These are phyloP conservation scores for Aphanomyces astaci DNA, from an alignment of 352 stramenopile genomes.

Conservation along the genomic window DNA sequence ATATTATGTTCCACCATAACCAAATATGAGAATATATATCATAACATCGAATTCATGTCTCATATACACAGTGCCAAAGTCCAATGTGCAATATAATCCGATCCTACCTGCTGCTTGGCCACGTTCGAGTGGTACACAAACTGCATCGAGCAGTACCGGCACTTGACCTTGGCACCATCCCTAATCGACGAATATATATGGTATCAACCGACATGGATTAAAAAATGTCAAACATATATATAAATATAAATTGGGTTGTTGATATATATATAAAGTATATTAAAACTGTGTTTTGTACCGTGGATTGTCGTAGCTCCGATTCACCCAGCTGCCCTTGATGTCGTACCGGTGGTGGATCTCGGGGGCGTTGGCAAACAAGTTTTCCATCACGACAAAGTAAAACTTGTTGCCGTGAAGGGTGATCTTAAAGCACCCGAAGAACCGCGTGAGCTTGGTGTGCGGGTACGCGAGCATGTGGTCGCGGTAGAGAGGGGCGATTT, in stretches of 20 bases:
- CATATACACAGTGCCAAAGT: too few species aligned
- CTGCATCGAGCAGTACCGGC: slow-evolving; percentile 78
- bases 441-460: slow-evolving; percentile 78
- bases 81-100: too few species aligned
- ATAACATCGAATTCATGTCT: too few species aligned
- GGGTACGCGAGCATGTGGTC: slow-evolving; percentile 74
- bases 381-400: slow-evolving; percentile 91
- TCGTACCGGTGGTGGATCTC: slow-evolving; percentile 84
- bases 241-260: too few species aligned
- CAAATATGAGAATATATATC: too few species aligned
- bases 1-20: too few species aligned
- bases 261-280: too few species aligned
- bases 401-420: slow-evolving; percentile 85
- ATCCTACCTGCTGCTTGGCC: slow-evolving; percentile 32
- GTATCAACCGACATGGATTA: not conserved
- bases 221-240: too few species aligned
- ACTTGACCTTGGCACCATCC: slow-evolving; percentile 71
- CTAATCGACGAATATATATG: not conserved
- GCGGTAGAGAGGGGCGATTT: slow-evolving; percentile 81
- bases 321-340: slow-evolving; percentile 89
- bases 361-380: slow-evolving; percentile 69
- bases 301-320: slow-evolving; percentile 73
- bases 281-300: too few species aligned
- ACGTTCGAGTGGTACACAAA: slow-evolving; percentile 74
- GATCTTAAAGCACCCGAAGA: slow-evolving; percentile 87